A percentile compares a stretch with the other conserved stretches of the same genome.
Conservation (phyloP, 192 early-diverging fungal genomes). For the Diversispora epigaea region DNA sequence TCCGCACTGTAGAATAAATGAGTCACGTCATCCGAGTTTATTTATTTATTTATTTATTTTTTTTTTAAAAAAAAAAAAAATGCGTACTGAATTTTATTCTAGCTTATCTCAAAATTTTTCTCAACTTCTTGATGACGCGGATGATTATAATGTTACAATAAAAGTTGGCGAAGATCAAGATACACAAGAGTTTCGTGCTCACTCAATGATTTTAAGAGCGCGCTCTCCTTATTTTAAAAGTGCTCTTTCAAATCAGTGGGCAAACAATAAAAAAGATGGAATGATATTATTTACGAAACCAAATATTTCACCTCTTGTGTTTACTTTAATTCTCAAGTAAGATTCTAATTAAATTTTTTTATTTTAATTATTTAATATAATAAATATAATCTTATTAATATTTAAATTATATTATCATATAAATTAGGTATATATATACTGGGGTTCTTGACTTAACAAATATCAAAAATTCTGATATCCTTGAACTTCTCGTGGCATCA, state of each 20-base stretch:
- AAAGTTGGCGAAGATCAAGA: slow-evolving; percentile 5
- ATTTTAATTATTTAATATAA: not conserved
- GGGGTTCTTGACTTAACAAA: slow-evolving; percentile 8
- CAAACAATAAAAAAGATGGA: slow-evolving; percentile 22
- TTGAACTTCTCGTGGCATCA: slow-evolving; percentile 11
- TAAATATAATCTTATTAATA: not conserved
- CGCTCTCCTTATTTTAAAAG: slow-evolving; percentile 20
- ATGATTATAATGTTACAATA: slow-evolving; percentile 10
- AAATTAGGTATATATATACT: slow-evolving; percentile 23
- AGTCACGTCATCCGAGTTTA: no score
- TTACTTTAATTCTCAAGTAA: slow-evolving; percentile 18
- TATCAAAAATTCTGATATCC: not conserved
- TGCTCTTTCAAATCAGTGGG: slow-evolving; percentile 9
- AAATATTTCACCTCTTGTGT: slow-evolving; percentile 16
- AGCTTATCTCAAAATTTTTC: not conserved
- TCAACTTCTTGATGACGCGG: not conserved
- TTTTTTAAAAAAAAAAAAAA: not conserved
- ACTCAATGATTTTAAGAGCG: slow-evolving; percentile 1
- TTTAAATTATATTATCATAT: slow-evolving; percentile 1
- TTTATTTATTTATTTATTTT: no score
- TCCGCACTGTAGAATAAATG: no score
- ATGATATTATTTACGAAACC: slow-evolving; percentile 20
- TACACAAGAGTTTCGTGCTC: not conserved
- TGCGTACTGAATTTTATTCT: not conserved
- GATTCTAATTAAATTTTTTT: not conserved